These are phyloP conservation scores for Hansenula lynferdii DNA, from an alignment of 1,139 yeast genomes.

Conservation along the genomic window DNA sequence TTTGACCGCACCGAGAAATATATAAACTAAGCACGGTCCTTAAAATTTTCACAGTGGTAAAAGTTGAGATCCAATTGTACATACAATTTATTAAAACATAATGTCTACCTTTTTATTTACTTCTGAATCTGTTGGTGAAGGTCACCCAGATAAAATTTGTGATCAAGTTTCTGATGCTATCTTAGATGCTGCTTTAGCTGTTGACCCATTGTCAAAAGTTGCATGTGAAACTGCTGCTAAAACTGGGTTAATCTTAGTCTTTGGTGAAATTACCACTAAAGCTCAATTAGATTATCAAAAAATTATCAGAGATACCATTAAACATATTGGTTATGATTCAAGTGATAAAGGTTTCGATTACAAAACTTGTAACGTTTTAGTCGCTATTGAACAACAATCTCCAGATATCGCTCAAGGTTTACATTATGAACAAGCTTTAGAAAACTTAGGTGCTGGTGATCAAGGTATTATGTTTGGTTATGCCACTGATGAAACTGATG, in stretches of 20 bases:
- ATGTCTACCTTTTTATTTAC: conserved; percentile 75
- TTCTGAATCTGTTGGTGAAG: conserved; percentile 98
- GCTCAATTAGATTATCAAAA: conserved; percentile 95
- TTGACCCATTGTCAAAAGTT: conserved; percentile 96
- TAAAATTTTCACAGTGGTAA: too few relatives aligned
- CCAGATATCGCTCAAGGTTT: conserved; percentile 99
- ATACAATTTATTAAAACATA: not conserved
- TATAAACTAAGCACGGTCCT: too few relatives aligned
- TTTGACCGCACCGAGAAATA: too few relatives aligned
- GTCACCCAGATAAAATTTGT: conserved; percentile 99
- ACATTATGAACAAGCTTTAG: conserved; percentile 94
- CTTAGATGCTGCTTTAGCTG: conserved; percentile 94
- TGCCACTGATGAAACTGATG: conserved; percentile 99
- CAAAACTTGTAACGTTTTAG: conserved; percentile 98
- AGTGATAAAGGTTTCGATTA: conserved; percentile 97
- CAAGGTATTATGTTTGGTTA: conserved; percentile 99
- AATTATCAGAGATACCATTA: conserved; percentile 95
- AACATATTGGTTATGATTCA: conserved; percentile 96
- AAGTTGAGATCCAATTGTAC: too few relatives aligned
- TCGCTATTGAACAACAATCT: conserved; percentile 99
- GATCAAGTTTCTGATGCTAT: conserved; percentile 99
- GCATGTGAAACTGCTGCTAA: conserved; percentile 99
- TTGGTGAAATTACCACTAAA: conserved; percentile 98
- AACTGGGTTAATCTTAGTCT: conserved; percentile 99
- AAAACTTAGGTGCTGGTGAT: conserved; percentile 99